Conservation (phyloP, 2,329 filamentous ascomycete species). For the Claviceps humidiphila region DNA sequence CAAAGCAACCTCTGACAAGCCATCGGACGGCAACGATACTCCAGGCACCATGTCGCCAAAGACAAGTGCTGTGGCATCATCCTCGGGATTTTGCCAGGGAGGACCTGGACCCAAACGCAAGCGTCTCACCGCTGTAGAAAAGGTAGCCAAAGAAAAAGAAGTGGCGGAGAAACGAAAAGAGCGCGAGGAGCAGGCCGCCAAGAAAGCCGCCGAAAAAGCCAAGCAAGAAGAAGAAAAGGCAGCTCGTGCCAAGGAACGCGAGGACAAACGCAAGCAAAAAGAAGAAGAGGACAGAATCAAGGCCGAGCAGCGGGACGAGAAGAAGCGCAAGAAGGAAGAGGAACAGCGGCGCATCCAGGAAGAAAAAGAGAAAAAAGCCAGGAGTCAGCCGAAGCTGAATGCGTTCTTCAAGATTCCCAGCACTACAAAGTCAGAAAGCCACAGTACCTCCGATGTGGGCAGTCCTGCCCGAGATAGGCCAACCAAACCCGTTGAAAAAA, state of each 20-base stretch:
- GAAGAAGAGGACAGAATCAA: constrained; percentile 27
- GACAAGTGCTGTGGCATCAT: not conserved
- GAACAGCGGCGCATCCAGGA: constrained; percentile 25
- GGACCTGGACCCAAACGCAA: constrained; percentile 26
- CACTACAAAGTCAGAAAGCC: constrained; percentile 27
- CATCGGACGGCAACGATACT: constrained; percentile 1
- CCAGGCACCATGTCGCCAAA: constrained; percentile 5
- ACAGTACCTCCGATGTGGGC: constrained; percentile 16
- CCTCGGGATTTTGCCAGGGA: constrained; percentile 8
- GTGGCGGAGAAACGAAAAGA: constrained; percentile 21
- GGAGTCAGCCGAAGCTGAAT: constrained; percentile 32
- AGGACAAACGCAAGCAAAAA: constrained; percentile 27
- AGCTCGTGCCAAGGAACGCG: constrained; percentile 23
- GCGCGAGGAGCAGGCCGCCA: constrained; percentile 18
- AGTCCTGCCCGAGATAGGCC: constrained; percentile 16
- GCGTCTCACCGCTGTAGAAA: constrained; percentile 24
- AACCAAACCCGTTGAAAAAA: constrained; percentile 18
- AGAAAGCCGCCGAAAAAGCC: constrained; percentile 14
- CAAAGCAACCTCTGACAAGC: constrained; percentile 10
- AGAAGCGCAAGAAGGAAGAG: constrained; percentile 38
- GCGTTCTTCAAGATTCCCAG: constrained; percentile 28
- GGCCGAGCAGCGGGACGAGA: constrained; percentile 30
- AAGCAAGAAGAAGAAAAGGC: constrained; percentile 27
- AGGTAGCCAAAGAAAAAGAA: constrained; percentile 17
- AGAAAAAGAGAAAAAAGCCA: constrained; percentile 36